Percentiles rank a stretch among this genome's conserved stretches.
Evolutionary conservation across 768 basidiomycete species (phyloP).

Genomic region (Botryobasidium botryosum): DNA sequence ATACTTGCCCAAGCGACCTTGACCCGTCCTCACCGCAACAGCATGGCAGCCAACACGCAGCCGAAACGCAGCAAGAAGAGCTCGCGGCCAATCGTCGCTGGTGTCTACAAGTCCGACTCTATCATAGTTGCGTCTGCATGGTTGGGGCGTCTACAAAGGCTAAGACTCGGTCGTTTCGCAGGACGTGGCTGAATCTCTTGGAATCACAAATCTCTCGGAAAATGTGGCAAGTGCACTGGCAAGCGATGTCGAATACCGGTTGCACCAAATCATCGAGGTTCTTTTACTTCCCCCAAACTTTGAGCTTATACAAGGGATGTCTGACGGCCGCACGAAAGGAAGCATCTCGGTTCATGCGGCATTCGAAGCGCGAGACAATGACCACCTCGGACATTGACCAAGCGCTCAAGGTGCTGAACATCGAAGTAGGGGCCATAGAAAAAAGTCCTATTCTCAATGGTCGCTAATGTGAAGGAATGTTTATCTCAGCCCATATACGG

Average conservation of each 20-base stretch:
- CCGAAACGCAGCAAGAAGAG: too few species aligned
- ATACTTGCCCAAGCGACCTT: too few species aligned
- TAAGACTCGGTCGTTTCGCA: neutral
- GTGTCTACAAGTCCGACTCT: slow-evolving; percentile 1
- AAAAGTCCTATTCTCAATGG: neutral
- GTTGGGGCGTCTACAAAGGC: neutral
- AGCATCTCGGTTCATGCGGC: slow-evolving; percentile 92
- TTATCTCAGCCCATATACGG: slow-evolving; percentile 56
- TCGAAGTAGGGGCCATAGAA: slow-evolving; percentile 34
- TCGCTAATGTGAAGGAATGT: neutral
- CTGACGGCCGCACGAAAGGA: slow-evolving; percentile 44
- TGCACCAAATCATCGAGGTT: slow-evolving; percentile 90
- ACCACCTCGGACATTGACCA: slow-evolving; percentile 84
- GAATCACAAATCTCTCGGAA: slow-evolving; percentile 58
- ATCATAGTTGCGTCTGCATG: slow-evolving; percentile 1
- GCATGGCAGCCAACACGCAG: too few species aligned
- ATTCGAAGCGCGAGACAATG: slow-evolving; percentile 78
- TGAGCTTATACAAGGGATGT: too few species aligned
- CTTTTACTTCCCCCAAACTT: slow-evolving; percentile 12
- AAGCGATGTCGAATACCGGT: slow-evolving; percentile 90
- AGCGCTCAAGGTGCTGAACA: slow-evolving; percentile 84
- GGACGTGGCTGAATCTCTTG: slow-evolving; percentile 79
- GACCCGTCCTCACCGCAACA: too few species aligned
- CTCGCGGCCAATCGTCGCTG: too few species aligned
- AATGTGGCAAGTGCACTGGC: slow-evolving; percentile 69